Conservation (phyloP, 108 stramenopile species). For the Cyclostephanos tholiformis region DNA sequence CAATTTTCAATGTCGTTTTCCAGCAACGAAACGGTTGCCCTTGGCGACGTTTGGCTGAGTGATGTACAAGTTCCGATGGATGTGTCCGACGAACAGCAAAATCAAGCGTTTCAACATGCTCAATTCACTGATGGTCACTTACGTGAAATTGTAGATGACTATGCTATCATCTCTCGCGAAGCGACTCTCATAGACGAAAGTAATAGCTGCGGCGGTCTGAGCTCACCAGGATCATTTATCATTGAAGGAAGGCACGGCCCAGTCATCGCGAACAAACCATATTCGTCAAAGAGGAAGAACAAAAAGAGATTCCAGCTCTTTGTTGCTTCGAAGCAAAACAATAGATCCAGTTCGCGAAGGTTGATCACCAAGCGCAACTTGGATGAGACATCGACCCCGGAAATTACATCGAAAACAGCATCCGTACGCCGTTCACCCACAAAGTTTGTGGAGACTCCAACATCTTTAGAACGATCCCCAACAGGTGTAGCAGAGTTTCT, state of each 20-base stretch:
- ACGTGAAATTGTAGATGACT: neutral
- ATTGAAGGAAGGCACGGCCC: conserved; percentile 40
- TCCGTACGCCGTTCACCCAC: neutral
- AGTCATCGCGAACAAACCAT: conserved; percentile 12
- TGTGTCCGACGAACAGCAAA: too few relatives aligned
- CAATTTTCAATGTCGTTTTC: too few relatives aligned
- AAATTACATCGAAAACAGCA: neutral
- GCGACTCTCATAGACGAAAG: neutral
- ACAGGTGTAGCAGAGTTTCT: neutral
- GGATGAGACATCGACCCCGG: neutral
- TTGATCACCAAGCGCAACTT: neutral
- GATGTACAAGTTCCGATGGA: too few relatives aligned
- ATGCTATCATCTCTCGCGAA: neutral
- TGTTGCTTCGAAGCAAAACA: conserved; percentile 36
- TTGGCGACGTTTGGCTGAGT: too few relatives aligned
- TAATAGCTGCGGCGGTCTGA: neutral
- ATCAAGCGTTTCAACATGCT: too few relatives aligned
- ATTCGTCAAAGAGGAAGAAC: neutral
- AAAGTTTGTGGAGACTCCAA: neutral
- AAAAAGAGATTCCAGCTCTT: conserved; percentile 23
- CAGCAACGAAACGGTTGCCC: too few relatives aligned
- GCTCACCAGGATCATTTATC: neutral
- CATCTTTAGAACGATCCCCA: neutral
- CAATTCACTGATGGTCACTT: too few relatives aligned
- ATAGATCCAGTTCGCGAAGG: conserved; percentile 14